These are phyloP conservation scores for Hyaloscypha bicolor DNA, from an alignment of 495 filamentous ascomycete species.

Conservation along the genomic window DNA sequence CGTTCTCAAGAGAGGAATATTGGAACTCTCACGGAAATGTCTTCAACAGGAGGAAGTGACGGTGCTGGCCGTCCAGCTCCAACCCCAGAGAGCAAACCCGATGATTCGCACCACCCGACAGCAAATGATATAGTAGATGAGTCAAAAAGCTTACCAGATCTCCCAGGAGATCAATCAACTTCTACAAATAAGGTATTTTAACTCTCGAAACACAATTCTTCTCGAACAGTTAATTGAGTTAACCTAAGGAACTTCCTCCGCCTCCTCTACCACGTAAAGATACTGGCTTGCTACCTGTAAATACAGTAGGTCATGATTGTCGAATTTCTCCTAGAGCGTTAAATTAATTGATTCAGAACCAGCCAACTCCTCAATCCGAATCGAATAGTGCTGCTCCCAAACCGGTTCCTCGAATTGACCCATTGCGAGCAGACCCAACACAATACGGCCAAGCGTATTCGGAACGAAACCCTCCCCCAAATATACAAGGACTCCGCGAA, in stretches of 20 bases:
- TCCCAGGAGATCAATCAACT: neutral
- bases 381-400: neutral
- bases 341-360: neutral
- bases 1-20: neutral
- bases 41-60: neutral
- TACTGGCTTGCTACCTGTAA: neutral
- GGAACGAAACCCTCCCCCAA: conserved; percentile 17
- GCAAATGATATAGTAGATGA: neutral
- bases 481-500: conserved; percentile 15
- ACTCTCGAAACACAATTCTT: neutral
- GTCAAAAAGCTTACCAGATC: neutral
- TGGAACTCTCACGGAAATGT: neutral
- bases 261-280: too few relatives aligned
- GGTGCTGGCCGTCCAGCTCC: neutral
- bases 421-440: conserved; percentile 10
- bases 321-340: neutral
- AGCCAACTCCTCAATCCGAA: neutral
- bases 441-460: conserved; percentile 20
- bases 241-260: neutral
- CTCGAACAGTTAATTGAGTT: too few relatives aligned
- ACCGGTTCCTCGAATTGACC: neutral
- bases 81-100: neutral
- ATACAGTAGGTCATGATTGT: neutral
- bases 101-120: neutral
- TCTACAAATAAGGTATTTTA: neutral